Evolutionary conservation across 176 grass and related monocot genomes (phyloP).

Genomic region (Zoysia japonica): DNA sequence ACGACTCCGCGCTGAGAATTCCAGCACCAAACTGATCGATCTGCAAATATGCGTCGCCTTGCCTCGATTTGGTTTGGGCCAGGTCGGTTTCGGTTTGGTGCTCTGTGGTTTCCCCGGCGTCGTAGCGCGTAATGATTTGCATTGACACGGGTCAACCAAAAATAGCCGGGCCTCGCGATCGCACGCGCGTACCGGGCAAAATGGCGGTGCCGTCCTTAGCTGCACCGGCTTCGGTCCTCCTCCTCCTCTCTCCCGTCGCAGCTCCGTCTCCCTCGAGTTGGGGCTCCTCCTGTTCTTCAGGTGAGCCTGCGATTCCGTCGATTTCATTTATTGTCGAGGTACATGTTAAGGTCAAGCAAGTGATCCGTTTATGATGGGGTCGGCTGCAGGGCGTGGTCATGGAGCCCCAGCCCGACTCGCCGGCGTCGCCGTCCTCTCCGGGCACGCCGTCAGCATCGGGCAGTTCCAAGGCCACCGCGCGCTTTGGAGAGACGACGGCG

Average conservation of each 20-base stretch:
- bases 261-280: not conserved
- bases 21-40: not conserved
- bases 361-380: not conserved
- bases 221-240: conserved; percentile 20
- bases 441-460: too few species aligned
- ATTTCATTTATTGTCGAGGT: not conserved
- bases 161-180: conserved; percentile 15
- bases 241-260: not conserved
- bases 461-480: too few species aligned
- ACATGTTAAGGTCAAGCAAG: not conserved
- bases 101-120: conserved; percentile 30
- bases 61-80: conserved; percentile 9
- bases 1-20: not conserved
- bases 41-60: not conserved
- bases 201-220: conserved; percentile 47
- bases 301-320: not conserved
- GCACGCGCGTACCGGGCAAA: conserved; percentile 10
- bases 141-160: conserved; percentile 43
- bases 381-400: conserved; percentile 38
- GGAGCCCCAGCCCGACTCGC: conserved; percentile 49
- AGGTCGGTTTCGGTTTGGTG: not conserved
- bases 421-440: not conserved
- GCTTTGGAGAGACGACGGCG: too few species aligned
- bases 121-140: conserved; percentile 29
- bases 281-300: conserved; percentile 43